Evolutionary conservation across 257 asterid species (phyloP).

Genomic region (Gynochthodes officinalis): DNA sequence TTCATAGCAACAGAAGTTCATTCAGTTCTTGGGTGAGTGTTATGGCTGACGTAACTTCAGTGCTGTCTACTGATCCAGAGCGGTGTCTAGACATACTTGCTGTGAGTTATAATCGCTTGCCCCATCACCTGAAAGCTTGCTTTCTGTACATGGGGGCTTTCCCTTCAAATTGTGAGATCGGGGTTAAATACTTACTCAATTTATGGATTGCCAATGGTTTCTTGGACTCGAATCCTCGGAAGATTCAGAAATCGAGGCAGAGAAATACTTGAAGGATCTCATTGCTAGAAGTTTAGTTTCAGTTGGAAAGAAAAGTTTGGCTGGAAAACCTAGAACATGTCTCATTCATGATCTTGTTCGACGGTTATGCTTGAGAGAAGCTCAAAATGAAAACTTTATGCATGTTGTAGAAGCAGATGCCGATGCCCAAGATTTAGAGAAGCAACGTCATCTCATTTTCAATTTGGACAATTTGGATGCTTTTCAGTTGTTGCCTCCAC

Average conservation of each 20-base stretch:
- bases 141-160: conserved; percentile 37
- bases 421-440: not conserved
- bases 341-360: conserved; percentile 34
- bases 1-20: not conserved
- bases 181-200: conserved; percentile 20
- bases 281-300: conserved; percentile 30
- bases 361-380: conserved; percentile 37
- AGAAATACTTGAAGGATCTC: conserved; percentile 35
- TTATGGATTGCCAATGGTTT: conserved; percentile 44
- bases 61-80: not conserved
- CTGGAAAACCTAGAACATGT: conserved; percentile 31
- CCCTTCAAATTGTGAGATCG: conserved; percentile 34
- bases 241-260: conserved; percentile 24
- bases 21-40: not conserved
- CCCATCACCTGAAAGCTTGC: conserved; percentile 32
- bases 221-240: not conserved
- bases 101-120: conserved; percentile 28
- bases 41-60: not conserved
- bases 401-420: not conserved
- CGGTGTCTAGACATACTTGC: conserved; percentile 12
- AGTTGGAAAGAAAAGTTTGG: conserved; percentile 19
- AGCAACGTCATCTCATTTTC: conserved; percentile 16
- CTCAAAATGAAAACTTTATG: conserved; percentile 33
- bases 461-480: conserved; percentile 16
- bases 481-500: conserved; percentile 9